Evolutionary conservation across 164 flowering plant genomes (phyloP).

Genomic region (Nymphaea thermarum): DNA sequence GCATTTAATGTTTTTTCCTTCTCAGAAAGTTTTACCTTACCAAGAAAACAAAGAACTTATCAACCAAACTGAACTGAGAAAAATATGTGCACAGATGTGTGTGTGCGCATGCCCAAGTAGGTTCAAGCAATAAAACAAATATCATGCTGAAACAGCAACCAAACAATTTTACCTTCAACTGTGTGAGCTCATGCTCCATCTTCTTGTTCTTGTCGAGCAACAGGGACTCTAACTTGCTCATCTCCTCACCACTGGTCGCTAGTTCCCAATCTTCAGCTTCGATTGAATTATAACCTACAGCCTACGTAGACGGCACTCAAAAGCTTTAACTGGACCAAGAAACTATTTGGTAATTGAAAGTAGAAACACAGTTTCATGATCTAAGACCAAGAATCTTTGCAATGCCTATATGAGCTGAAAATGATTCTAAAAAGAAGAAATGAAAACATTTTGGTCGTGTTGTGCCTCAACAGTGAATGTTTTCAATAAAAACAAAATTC

Average conservation of each 20-base stretch:
- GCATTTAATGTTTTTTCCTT: slow-evolving; percentile 56
- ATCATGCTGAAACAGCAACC: neutral
- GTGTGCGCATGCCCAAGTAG: neutral
- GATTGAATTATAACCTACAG: slow-evolving; percentile 97
- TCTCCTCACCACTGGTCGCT: slow-evolving; percentile 93
- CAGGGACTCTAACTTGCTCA: slow-evolving; percentile 93
- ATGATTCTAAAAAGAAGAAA: no score
- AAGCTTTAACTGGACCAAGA: neutral
- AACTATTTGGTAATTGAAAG: neutral
- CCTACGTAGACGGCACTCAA: slow-evolving; percentile 29
- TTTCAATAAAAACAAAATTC: no score
- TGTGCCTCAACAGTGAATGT: no score
- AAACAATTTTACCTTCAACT: slow-evolving; percentile 50
- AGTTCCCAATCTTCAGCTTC: slow-evolving; percentile 99
- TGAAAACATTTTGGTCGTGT: no score
- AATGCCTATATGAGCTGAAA: neutral
- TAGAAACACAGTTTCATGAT: neutral
- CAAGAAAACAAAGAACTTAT: neutral
- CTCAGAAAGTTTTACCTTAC: slow-evolving; percentile 87
- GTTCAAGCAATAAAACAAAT: slow-evolving; percentile 2
- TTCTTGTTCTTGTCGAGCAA: slow-evolving; percentile 95
- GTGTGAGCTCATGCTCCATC: slow-evolving; percentile 96
- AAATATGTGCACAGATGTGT: neutral
- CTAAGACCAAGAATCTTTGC: neutral
- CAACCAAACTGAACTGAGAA: neutral